Conservation (phyloP, 805 yeast species). For the Candida tallmaniae region DNA sequence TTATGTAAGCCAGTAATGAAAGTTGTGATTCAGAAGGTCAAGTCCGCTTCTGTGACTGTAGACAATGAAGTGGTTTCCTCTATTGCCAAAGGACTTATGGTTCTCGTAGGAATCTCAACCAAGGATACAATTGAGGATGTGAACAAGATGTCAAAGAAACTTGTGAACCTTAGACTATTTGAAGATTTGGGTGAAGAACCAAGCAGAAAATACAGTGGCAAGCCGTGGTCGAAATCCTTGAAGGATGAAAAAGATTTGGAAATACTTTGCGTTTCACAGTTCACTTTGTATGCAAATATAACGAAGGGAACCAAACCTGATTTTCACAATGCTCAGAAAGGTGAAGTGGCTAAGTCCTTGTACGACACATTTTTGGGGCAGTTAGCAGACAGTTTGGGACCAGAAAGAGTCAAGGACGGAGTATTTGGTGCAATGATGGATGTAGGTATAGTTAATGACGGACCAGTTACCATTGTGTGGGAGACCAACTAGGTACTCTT, state of each 20-base stretch:
- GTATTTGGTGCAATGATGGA: conserved; percentile 94
- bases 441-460: conserved; percentile 81
- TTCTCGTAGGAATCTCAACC: conserved; percentile 79
- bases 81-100: conserved; percentile 71
- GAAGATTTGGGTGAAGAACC: conserved; percentile 55
- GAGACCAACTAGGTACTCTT: no score
- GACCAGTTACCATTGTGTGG: conserved; percentile 84
- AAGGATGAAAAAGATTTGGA: conserved; percentile 64
- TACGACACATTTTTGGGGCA: conserved; percentile 51
- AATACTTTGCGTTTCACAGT: conserved; percentile 85
- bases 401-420: conserved; percentile 72
- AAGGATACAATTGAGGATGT: conserved; percentile 77
- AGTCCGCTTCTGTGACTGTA: conserved; percentile 84
- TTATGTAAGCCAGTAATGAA: conserved; percentile 51
- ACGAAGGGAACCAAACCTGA: conserved; percentile 94
- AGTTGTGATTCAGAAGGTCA: conserved; percentile 87
- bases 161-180: conserved; percentile 64
- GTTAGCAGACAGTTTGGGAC: conserved; percentile 47
- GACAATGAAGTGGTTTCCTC: conserved; percentile 62
- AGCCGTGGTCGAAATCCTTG: conserved; percentile 69
- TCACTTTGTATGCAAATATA: conserved; percentile 80
- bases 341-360: conserved; percentile 47
- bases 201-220: conserved; percentile 42
- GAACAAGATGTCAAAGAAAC: conserved; percentile 60
- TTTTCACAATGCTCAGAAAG: conserved; percentile 88